Percentiles rank a stretch among this genome's conserved stretches.
phyloP scores from a whole-genome alignment of 2,329 filamentous ascomycete species.

The Thielaviopsis populi region DNA sequence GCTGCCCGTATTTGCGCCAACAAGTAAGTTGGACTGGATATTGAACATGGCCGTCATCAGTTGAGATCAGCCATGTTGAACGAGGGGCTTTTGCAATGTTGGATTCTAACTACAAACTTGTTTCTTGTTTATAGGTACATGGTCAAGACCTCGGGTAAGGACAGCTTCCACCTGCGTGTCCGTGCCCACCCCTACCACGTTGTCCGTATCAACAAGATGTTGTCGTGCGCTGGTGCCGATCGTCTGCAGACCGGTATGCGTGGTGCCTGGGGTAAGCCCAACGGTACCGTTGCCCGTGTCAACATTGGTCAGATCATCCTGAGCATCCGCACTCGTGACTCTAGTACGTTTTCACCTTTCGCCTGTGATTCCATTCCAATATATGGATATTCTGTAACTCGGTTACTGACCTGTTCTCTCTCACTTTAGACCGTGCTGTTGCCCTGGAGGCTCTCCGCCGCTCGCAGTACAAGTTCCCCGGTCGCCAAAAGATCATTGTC shows the following conservation, averaged over 20 bases:
- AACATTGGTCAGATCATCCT: conserved; percentile 99
- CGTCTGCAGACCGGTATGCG: conserved; percentile 99
- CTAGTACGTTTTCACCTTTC: conserved; percentile 40
- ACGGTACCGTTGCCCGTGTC: conserved; percentile 97
- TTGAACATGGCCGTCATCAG: neutral
- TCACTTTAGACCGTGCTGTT: conserved; percentile 55
- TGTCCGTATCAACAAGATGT: conserved; percentile 99
- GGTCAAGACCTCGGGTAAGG: conserved; percentile 57
- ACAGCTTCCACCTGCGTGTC: conserved; percentile 59
- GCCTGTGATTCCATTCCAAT: too few relatives aligned
- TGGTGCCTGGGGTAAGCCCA: conserved; percentile 99
- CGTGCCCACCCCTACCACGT: conserved; percentile 99
- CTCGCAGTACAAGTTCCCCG: conserved; percentile 99
- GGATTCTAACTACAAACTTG: neutral
- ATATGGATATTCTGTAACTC: neutral
- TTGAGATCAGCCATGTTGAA: neutral
- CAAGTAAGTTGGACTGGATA: conserved; percentile 41
- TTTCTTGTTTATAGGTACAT: conserved; percentile 36
- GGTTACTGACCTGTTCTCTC: neutral
- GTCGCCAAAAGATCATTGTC: conserved; percentile 99
- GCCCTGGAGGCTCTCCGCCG: conserved; percentile 98
- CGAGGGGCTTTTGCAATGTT: neutral
- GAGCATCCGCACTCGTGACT: conserved; percentile 91
- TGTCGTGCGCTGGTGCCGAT: conserved; percentile 99
- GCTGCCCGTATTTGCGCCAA: conserved; percentile 99